These are phyloP conservation scores for Paraphaeosphaeria minitans DNA, from an alignment of 2,329 filamentous ascomycete species.

Conservation along the genomic window DNA sequence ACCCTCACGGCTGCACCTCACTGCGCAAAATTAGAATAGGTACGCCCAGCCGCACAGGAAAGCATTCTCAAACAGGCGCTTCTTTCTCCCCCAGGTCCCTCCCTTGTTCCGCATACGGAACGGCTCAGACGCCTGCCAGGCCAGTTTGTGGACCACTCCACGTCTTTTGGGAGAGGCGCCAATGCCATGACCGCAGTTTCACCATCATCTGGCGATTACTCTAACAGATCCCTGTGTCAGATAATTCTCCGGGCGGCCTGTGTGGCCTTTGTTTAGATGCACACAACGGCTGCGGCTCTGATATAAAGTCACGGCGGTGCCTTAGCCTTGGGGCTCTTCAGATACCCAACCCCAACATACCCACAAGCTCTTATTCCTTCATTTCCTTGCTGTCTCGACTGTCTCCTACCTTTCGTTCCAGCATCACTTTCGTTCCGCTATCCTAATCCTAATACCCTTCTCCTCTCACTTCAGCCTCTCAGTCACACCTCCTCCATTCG, in stretches of 20 bases:
- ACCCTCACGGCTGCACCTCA: constrained; percentile 27
- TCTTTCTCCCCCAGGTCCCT: constrained; percentile 28
- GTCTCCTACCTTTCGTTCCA: constrained; percentile 41
- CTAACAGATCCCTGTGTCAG: constrained; percentile 48
- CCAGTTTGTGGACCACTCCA: constrained; percentile 35
- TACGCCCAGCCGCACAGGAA: constrained; percentile 33
- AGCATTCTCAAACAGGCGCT: constrained; percentile 45
- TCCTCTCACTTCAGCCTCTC: constrained; percentile 32
- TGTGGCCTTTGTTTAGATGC: constrained; percentile 31
- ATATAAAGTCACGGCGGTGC: constrained; percentile 38
- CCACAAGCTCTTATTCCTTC: constrained; percentile 39
- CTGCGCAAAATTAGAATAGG: constrained; percentile 44
- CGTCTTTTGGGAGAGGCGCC: constrained; percentile 39
- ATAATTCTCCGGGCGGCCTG: constrained; percentile 43
- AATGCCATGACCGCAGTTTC: constrained; percentile 28
- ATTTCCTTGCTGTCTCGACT: constrained; percentile 37
- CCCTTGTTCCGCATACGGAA: constrained; percentile 32
- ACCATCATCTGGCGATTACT: constrained; percentile 46
- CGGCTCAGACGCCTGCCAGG: constrained; percentile 30
- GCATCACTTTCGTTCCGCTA: constrained; percentile 37
- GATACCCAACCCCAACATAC: constrained; percentile 31
- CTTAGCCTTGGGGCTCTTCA: constrained; percentile 21
- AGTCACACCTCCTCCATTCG: constrained; percentile 21
- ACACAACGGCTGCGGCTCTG: constrained; percentile 32
- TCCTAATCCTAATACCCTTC: constrained; percentile 41